phyloP scores from a whole-genome alignment of 2,329 filamentous ascomycete genomes.

The Fusarium nanum region DNA sequence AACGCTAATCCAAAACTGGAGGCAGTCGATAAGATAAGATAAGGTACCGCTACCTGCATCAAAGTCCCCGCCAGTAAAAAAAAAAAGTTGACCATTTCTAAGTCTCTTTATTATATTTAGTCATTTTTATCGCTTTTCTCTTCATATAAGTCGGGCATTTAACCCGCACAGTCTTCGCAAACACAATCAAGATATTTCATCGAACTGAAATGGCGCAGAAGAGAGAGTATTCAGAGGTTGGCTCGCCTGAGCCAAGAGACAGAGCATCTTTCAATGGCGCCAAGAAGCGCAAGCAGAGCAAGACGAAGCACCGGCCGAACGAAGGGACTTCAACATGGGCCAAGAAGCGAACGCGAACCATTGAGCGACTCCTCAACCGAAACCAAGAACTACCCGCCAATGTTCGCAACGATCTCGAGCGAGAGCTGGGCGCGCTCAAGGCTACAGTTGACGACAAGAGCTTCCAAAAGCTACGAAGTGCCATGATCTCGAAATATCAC shows the following conservation, averaged over 20 bases:
- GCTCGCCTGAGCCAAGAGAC: constrained; percentile 41
- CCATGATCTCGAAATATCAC: constrained; percentile 83
- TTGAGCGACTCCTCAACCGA: constrained; percentile 73
- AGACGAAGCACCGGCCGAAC: constrained; percentile 57
- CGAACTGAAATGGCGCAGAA: constrained; percentile 48
- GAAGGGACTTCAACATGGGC: constrained; percentile 67
- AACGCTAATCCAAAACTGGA: constrained; percentile 34
- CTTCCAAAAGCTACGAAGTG: constrained; percentile 70
- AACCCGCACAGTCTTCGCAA: background rate
- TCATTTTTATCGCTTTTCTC: background rate
- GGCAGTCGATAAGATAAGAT: constrained; percentile 47
- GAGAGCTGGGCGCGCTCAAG: constrained; percentile 75
- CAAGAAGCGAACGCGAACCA: constrained; percentile 77
- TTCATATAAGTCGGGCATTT: background rate
- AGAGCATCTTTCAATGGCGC: constrained; percentile 31
- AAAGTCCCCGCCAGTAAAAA: constrained; percentile 21
- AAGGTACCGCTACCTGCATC: constrained; percentile 21
- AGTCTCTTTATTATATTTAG: background rate
- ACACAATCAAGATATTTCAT: no score
- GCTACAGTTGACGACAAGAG: constrained; percentile 70
- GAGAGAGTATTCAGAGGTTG: constrained; percentile 48
- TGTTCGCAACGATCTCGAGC: constrained; percentile 75
- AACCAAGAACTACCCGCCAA: constrained; percentile 74
- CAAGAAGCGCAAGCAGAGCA: constrained; percentile 52
- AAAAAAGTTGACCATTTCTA: constrained; percentile 39